phyloP scores from a whole-genome alignment of 106 monocot species.

The Dendrobium officinale region DNA sequence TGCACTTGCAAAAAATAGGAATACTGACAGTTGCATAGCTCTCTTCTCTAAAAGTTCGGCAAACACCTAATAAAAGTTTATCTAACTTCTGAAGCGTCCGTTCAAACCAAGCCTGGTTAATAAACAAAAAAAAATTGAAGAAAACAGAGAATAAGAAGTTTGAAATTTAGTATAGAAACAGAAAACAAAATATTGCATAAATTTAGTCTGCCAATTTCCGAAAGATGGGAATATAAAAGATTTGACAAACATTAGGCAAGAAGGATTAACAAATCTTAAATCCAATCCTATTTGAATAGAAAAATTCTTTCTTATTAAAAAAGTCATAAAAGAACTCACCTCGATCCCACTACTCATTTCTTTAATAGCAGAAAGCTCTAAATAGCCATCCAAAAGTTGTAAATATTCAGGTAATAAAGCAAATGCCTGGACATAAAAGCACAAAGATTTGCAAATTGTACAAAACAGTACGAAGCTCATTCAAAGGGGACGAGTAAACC shows the following conservation, averaged over 20 bases:
- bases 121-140: not conserved
- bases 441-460: conserved; percentile 1
- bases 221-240: not conserved
- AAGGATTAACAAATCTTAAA: not conserved
- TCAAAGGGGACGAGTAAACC: not conserved
- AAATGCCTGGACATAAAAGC: conserved; percentile 62
- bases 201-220: not conserved
- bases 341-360: conserved; percentile 90
- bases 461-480: not conserved
- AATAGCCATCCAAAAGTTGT: conserved; percentile 87
- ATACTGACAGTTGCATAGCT: conserved; percentile 89
- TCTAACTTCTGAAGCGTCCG: conserved; percentile 94
- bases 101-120: conserved; percentile 68
- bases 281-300: not conserved
- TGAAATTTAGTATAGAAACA: not conserved
- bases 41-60: conserved; percentile 73
- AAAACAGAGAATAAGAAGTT: not conserved
- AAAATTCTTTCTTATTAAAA: not conserved
- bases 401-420: conserved; percentile 85
- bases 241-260: not conserved
- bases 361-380: conserved; percentile 61
- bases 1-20: conserved; percentile 15
- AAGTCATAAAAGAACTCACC: conserved; percentile 27
- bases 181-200: not conserved
- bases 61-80: conserved; percentile 75